Percentiles rank a stretch among this genome's conserved stretches.
phyloP scores from a whole-genome alignment of 371 early-diverging fungal species.

The Syncephalis plumigaleata region DNA sequence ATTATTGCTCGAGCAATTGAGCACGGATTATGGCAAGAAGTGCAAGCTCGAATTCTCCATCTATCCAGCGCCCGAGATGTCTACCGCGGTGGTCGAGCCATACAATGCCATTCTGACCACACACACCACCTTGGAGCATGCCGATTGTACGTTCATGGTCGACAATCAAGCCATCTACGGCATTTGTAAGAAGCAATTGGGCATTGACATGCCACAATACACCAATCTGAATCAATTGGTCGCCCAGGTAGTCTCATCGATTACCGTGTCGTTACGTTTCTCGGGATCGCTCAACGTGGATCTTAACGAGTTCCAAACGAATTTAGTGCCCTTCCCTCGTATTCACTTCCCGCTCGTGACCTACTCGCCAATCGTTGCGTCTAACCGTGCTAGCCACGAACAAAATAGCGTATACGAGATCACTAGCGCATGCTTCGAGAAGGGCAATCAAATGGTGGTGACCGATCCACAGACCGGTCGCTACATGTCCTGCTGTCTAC shows the following conservation, averaged over 20 bases:
- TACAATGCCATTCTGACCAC: constrained; percentile 83
- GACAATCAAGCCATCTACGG: constrained; percentile 96
- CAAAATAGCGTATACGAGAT: constrained; percentile 80
- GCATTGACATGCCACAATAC: constrained; percentile 64
- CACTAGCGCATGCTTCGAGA: constrained; percentile 50
- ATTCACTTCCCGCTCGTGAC: constrained; percentile 90
- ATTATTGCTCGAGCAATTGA: constrained; percentile 69
- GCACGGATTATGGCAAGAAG: constrained; percentile 87
- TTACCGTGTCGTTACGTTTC: constrained; percentile 63
- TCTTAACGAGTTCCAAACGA: constrained; percentile 57
- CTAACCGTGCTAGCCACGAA: constrained; percentile 86
- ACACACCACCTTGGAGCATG: constrained; percentile 81
- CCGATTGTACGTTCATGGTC: constrained; percentile 96
- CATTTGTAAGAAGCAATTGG: constrained; percentile 75
- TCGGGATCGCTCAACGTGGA: constrained; percentile 67
- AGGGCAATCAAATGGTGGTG: constrained; percentile 93
- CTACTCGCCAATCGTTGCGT: constrained; percentile 84
- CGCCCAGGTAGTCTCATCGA: constrained; percentile 68
- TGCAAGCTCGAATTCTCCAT: constrained; percentile 92
- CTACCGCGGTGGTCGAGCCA: constrained; percentile 89
- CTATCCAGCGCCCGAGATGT: constrained; percentile 89
- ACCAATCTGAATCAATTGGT: constrained; percentile 73
- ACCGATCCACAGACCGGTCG: constrained; percentile 90
- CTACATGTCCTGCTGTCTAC: constrained; percentile 92
- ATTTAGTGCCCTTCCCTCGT: constrained; percentile 39